These are phyloP conservation scores for Podila epigama DNA, from an alignment of 192 early-diverging fungal species.

Conservation along the genomic window DNA sequence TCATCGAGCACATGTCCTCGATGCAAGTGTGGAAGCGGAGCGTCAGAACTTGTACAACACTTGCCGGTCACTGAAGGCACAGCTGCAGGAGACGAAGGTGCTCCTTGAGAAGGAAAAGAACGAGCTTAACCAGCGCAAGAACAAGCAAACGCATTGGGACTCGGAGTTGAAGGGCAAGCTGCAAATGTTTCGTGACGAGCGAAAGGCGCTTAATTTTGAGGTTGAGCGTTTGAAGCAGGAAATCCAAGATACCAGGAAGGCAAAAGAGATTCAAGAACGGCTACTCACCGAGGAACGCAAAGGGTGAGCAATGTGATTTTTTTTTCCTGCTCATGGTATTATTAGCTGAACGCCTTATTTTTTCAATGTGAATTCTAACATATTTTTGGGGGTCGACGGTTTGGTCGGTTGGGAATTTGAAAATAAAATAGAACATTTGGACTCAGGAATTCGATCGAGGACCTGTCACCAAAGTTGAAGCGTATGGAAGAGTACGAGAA, in stretches of 20 bases:
- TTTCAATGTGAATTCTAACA: not conserved
- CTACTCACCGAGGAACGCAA: constrained; percentile 37
- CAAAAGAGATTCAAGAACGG: constrained; percentile 32
- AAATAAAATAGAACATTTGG: constrained; percentile 51
- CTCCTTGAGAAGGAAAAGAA: constrained; percentile 55
- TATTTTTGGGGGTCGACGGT: too few species aligned
- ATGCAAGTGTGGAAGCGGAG: constrained; percentile 61
- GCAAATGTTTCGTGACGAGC: constrained; percentile 55
- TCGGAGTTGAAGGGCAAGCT: constrained; percentile 57
- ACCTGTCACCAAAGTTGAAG: constrained; percentile 54
- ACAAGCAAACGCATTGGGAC: constrained; percentile 65
- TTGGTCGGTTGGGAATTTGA: too few species aligned
- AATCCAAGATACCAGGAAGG: constrained; percentile 44
- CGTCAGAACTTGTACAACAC: constrained; percentile 61
- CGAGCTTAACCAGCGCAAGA: constrained; percentile 53
- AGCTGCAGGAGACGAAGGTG: constrained; percentile 50
- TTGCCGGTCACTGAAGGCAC: constrained; percentile 52
- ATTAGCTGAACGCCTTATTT: not conserved
- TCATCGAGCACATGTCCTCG: constrained; percentile 62
- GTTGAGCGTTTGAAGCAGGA: constrained; percentile 50
- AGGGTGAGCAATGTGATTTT: constrained; percentile 10
- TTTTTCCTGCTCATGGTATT: not conserved
- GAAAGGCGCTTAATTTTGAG: constrained; percentile 54
- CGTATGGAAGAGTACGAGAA: constrained; percentile 58
- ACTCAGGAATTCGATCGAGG: constrained; percentile 54